Evolutionary conservation across 2,329 filamentous ascomycete species (phyloP), one percentile per base, ranked within the genome.

Genomic region (Epichloe scottii): DNA sequence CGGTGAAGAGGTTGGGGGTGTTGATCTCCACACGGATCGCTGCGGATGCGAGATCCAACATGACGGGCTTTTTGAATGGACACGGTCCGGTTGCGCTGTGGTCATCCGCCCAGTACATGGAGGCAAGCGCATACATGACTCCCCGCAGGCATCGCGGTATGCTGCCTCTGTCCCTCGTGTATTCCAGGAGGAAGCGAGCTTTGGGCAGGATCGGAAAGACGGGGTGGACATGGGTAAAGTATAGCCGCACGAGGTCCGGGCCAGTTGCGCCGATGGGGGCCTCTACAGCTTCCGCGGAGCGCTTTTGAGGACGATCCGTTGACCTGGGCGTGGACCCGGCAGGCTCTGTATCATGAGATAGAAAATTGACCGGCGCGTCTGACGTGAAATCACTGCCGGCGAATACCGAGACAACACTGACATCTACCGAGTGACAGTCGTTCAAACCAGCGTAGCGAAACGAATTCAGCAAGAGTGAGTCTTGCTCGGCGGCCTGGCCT

Each of bases 21-120:
- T 75, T 69, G 0, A 74, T 62, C 52, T 75, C 72, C 2, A 70
- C 63, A n/a, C 71, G 63, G 4, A 74, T 55, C 0, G 69, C 67
- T 21, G 64, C 62, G 44, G 72, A 67, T 1, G 71, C 69, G 43
- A 68, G 62, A 30, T 68, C 67, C 35, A 69, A 48, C 2, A 71
- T 60, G 45, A 69, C 63, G 26, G 71, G 64, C 54, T 74, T 70
- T 50, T 66, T 53, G 43, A 71, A 67, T 0, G 65, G 65, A 8
- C 64, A 62, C 2, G 63, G 61, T 3, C 53, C 56, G 5, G 60
- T 59, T 1, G 70, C 56, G 0, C 58, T 55, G 1, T 57, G 53
- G 21, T 71, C 68, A 23, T 63, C 62, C 6, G 60, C 54, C 71
- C 71, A 73, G 51, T 72, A 73, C 3, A 66, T 65, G 12, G 43